These are phyloP conservation scores for Fagopyrum esculentum DNA, from an alignment of 148 eudicot species.

Conservation along the genomic window DNA sequence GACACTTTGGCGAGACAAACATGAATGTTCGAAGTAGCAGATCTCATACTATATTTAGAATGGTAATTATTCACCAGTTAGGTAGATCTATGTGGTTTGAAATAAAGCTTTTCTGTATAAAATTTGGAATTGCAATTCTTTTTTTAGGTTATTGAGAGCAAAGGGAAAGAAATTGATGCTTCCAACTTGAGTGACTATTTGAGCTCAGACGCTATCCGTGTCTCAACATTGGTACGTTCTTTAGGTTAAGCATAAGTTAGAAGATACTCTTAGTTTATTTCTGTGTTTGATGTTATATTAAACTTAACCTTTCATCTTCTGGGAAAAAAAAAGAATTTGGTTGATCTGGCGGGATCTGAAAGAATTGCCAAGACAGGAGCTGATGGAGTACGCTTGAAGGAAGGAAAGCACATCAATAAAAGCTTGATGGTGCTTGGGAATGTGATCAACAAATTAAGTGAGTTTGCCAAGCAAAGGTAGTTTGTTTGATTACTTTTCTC, in stretches of 20 bases:
- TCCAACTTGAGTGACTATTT: slow-evolving; percentile 23
- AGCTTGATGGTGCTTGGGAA: slow-evolving; percentile 95
- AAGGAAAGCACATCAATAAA: slow-evolving; percentile 93
- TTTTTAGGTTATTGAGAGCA: slow-evolving; percentile 86
- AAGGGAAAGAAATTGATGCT: slow-evolving; percentile 45
- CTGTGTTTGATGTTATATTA: background rate
- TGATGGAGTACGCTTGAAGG: slow-evolving; percentile 90
- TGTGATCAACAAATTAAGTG: slow-evolving; percentile 94
- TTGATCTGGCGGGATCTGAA: slow-evolving; percentile 96
- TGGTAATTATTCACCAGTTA: slow-evolving; percentile 48
- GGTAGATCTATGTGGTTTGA: slow-evolving; percentile 14
- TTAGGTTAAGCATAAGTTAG: background rate
- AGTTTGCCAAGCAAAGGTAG: slow-evolving; percentile 87
- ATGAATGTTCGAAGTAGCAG: slow-evolving; percentile 98
- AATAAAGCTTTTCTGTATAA: background rate
- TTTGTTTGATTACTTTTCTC: background rate
- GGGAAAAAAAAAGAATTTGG: slow-evolving; percentile 54
- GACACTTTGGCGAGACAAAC: slow-evolving; percentile 98
- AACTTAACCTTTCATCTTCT: background rate
- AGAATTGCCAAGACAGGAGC: slow-evolving; percentile 98
- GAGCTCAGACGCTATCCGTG: slow-evolving; percentile 79
- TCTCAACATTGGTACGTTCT: slow-evolving; percentile 79
- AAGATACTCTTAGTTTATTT: background rate
- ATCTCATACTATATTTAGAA: slow-evolving; percentile 95
- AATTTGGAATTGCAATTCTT: background rate